Evolutionary conservation across 371 early-diverging fungal genomes (phyloP).

Genomic region (Actinomucor elegans): DNA sequence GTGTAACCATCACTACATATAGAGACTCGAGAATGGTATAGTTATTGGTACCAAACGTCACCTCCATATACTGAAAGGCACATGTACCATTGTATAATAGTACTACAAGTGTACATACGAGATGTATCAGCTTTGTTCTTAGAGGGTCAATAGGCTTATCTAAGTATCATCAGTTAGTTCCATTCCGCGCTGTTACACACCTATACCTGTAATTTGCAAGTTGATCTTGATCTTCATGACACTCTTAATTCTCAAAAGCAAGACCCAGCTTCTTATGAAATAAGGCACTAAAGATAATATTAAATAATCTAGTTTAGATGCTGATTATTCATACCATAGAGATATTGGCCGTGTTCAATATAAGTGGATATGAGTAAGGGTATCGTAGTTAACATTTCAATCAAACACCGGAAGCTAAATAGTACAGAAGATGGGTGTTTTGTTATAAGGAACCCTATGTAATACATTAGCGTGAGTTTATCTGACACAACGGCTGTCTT

Average conservation of each 20-base stretch:
- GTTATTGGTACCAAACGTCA: conserved; percentile 50
- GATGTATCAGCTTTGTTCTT: conserved; percentile 57
- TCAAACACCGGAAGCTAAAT: conserved; percentile 48
- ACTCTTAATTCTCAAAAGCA: conserved; percentile 57
- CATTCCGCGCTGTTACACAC: neutral
- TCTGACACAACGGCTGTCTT: neutral
- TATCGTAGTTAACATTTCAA: conserved; percentile 55
- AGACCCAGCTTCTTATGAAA: conserved; percentile 61
- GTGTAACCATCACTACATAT: conserved; percentile 65
- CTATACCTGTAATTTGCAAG: conserved; percentile 46
- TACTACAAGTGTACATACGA: conserved; percentile 58
- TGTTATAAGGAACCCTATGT: conserved; percentile 20
- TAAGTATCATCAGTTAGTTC: neutral
- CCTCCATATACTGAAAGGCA: conserved; percentile 69
- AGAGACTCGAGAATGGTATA: conserved; percentile 53
- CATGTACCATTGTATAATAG: conserved; percentile 71
- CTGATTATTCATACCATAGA: conserved; percentile 53
- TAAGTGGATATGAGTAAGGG: conserved; percentile 56
- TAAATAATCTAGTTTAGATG: neutral
- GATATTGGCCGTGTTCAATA: conserved; percentile 47
- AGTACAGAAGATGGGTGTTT: conserved; percentile 34
- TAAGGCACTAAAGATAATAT: conserved; percentile 50
- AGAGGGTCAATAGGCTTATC: conserved; percentile 57
- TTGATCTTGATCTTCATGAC: conserved; percentile 59
- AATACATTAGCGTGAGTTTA: neutral